Percentiles rank a stretch among this genome's conserved stretches.
Conservation (phyloP, 1,139 yeast species). For the Meyerozyma smithsonii region DNA sequence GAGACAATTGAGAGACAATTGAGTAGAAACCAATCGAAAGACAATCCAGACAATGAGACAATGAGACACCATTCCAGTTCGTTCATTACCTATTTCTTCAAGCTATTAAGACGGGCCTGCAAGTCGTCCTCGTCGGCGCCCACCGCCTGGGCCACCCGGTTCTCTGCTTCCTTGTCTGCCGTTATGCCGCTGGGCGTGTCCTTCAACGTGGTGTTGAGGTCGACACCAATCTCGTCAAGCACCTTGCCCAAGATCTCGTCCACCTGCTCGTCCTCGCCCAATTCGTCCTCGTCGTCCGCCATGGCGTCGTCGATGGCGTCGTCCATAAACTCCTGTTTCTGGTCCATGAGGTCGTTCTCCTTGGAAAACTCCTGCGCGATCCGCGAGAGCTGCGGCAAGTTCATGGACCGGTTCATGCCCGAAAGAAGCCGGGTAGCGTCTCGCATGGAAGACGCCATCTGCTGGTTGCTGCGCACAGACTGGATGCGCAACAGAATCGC, state of each 20-base stretch:
- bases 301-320: constrained; percentile 95
- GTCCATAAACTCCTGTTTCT: constrained; percentile 97
- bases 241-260: constrained; percentile 92
- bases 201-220: constrained; percentile 62
- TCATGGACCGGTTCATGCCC: constrained; percentile 87
- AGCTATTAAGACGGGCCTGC: constrained; percentile 82
- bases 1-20: too few relatives aligned
- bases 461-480: constrained; percentile 86
- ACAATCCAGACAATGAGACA: too few relatives aligned
- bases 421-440: constrained; percentile 88
- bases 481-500: constrained; percentile 90
- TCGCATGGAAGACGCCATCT: constrained; percentile 91
- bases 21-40: neutral
- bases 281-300: constrained; percentile 72
- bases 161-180: constrained; percentile 17
- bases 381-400: constrained; percentile 79
- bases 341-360: constrained; percentile 96
- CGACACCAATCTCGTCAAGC: constrained; percentile 93
- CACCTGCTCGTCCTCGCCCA: constrained; percentile 75
- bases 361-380: constrained; percentile 94
- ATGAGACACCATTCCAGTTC: too few relatives aligned
- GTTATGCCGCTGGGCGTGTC: constrained; percentile 60
- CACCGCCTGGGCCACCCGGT: constrained; percentile 43
- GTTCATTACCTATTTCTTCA: constrained; percentile 46
- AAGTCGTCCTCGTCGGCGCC: constrained; percentile 70